Evolutionary conservation across 2,329 filamentous ascomycete genomes (phyloP).

Genomic region (Herpotrichia juniperi): DNA sequence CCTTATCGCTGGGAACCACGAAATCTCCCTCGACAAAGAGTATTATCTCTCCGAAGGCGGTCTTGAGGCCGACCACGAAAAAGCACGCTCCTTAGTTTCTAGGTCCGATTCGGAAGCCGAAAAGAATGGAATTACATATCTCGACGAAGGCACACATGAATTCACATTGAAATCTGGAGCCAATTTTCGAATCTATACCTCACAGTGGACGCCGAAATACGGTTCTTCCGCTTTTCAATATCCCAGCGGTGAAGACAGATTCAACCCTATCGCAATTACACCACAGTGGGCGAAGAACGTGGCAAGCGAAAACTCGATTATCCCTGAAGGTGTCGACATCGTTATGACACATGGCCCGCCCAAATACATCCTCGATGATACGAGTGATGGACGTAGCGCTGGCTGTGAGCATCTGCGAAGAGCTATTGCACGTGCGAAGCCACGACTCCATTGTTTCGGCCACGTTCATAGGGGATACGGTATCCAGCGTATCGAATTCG

Average conservation of each 20-base stretch:
- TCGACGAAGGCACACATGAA: slow-evolving; percentile 57
- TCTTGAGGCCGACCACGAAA: slow-evolving; percentile 8
- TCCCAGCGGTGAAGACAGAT: slow-evolving; percentile 54
- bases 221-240: slow-evolving; percentile 62
- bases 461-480: slow-evolving; percentile 61
- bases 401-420: slow-evolving; percentile 62
- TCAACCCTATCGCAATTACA: slow-evolving; percentile 45
- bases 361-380: slow-evolving; percentile 55
- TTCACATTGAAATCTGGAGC: slow-evolving; percentile 57
- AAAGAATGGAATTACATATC: slow-evolving; percentile 54
- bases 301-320: slow-evolving; percentile 25
- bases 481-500: slow-evolving; percentile 42
- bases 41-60: slow-evolving; percentile 40
- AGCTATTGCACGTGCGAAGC: slow-evolving; percentile 54
- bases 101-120: slow-evolving; percentile 48
- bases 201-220: slow-evolving; percentile 59
- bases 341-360: slow-evolving; percentile 67
- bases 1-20: slow-evolving; percentile 68
- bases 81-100: slow-evolving; percentile 32
- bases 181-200: slow-evolving; percentile 57
- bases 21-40: slow-evolving; percentile 60
- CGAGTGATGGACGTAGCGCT: slow-evolving; percentile 39
- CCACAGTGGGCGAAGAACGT: slow-evolving; percentile 26
- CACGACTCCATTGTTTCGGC: slow-evolving; percentile 64
- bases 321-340: slow-evolving; percentile 56